These are phyloP conservation scores for Wickerhamomyces sp. DNA, from an alignment of 1,139 yeast genomes.

Conservation along the genomic window DNA sequence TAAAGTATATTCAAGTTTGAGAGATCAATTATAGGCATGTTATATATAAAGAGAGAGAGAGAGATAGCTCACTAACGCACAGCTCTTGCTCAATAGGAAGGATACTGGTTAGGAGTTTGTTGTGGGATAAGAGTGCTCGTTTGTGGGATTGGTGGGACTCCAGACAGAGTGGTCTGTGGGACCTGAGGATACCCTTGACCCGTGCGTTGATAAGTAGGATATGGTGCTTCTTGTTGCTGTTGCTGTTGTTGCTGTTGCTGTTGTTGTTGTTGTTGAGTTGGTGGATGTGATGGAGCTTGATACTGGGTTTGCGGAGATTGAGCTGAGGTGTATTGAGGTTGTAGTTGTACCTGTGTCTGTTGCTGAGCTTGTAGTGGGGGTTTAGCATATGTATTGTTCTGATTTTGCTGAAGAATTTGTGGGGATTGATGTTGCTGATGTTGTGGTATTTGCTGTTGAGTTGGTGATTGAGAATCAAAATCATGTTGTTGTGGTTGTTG, in stretches of 20 bases:
- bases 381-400: too few relatives aligned
- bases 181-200: constrained; percentile 1
- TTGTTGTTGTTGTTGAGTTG: constrained; percentile 9
- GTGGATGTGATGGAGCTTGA: background rate
- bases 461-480: background rate
- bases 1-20: too few relatives aligned
- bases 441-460: background rate
- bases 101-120: constrained; percentile 7
- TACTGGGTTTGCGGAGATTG: background rate
- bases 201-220: constrained; percentile 4
- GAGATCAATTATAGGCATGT: too few relatives aligned
- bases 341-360: background rate
- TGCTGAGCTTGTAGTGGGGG: too few relatives aligned
- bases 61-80: too few relatives aligned
- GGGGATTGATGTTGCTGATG: background rate
- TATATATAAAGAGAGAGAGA: too few relatives aligned
- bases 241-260: constrained; percentile 5
- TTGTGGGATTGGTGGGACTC: constrained; percentile 7
- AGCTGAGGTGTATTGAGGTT: background rate
- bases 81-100: constrained; percentile 4
- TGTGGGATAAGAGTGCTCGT: constrained; percentile 4
- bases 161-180: constrained; percentile 1
- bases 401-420: too few relatives aligned
- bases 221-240: constrained; percentile 6
- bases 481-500: background rate